Base-by-base conservation (phyloP, 2,329 filamentous ascomycete species). In the Calonectria pseudoturangicola region DNA sequence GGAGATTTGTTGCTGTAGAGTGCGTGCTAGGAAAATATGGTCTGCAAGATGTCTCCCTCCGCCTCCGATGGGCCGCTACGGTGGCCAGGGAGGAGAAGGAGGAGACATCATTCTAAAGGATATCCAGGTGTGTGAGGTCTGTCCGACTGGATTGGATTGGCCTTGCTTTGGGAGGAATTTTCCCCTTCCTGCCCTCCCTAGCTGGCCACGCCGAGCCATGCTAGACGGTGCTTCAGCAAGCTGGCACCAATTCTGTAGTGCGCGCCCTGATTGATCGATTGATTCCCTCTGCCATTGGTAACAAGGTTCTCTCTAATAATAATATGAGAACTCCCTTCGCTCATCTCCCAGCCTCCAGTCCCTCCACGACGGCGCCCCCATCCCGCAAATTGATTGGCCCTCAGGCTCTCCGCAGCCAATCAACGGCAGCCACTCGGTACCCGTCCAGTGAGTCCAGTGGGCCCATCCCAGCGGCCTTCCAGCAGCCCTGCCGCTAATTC, bases 401-500 rank as follows among this genome's bases (percentile, higher is more conserved):
- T 45, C 54, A 47, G 51, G 8, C 16, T 21, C 36, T 16, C 63
- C 21, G 21, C 62, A 51, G 50, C 79, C 79, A 81, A 81, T 79
- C 72, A 80, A 48, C 47, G 51, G 18, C 65, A 65, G 64, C 65
- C 64, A 64, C 56, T 66, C 56, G 58, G 64, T 72, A 47, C 58
- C 65, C 47, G 54, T 45, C 47, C 43, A 68, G 54, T 69, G 45
- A 68, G 43, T 62, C 21, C 56, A 63, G 70, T 27, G 70, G 74
- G 73, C 60, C 70, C 18, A 21, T 62, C 70, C 50, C 64, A 76
- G 77, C 72, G 67, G 67, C 28, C 45, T 68, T 76, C 66, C 58
- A 68, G 71, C 70, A 77, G 78, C 77, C 73, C 72, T 79, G 78
- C 77, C 75, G 75, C 79, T 81, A 78, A 79, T 74, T 80, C 79